Base-by-base conservation (phyloP, 1,284 basidiomycete genomes). In the Athelia sp. region DNA sequence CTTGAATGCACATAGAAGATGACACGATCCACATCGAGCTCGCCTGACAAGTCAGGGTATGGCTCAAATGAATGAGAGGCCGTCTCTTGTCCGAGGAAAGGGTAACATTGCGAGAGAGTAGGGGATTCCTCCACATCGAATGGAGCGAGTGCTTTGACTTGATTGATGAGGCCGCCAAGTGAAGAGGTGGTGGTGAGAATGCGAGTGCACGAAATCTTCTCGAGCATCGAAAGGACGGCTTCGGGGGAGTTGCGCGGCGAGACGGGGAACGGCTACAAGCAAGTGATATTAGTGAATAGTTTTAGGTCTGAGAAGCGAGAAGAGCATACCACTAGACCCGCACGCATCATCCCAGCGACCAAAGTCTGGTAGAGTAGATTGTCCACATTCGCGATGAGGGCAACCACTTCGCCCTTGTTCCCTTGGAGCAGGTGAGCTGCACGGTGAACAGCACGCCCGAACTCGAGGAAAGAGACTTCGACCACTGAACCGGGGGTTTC, bases 261-360 rank as follows among this genome's bases (percentile, higher is more conserved):
- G n/a, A 67, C 64, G 3, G 63, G 62, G 38, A 65, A 67, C 3
- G 69, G 67, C 68, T 70, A 34, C 10, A 47, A 46, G 19, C 13
- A 29, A 4, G 13, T 13, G 26, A 13, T 13, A 13, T 29, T 13
- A 29, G 26, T 6, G 26, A 4, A 10, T 13, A 40, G 40, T 24
- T 6, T 17, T 1, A 17, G 11, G 9, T 15, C 32, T 18, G 22
- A 13, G 18, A 9, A 31, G 38, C 22, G 23, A 17, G 49, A 19
- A 32, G n/a, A n/a, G 48, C 57, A 49, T 45, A 58, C 57, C 11
- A 70, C 54, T 9, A 62, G 49, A 3, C 68, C 69, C 4, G 66
- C 65, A 35, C 54, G 52, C 18, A 63, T 56, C 26, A 69, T 53
- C 1, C 67, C 69, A 0, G 60, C 48, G 0, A 62, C 47, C 1